Conservation (phyloP, 2,329 filamentous ascomycete genomes). For the Nothopassalora personata region DNA sequence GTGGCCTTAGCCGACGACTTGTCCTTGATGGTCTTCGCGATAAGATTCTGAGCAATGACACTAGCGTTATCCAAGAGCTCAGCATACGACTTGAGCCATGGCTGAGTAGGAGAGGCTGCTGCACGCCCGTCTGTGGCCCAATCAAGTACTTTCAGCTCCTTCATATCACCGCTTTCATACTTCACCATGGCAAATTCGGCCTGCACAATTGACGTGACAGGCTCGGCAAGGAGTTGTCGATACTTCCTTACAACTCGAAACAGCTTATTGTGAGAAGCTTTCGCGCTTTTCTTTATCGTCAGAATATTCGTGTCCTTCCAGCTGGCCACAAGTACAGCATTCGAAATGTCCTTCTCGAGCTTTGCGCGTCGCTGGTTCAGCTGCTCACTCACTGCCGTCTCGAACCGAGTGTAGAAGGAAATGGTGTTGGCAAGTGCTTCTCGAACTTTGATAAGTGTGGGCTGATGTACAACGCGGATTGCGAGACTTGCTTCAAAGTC, state of each 20-base stretch:
- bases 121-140: not conserved
- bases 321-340: constrained; percentile 86
- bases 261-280: constrained; percentile 83
- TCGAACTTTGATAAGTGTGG: constrained; percentile 52
- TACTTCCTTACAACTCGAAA: constrained; percentile 92
- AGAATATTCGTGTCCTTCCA: constrained; percentile 98
- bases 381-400: constrained; percentile 57
- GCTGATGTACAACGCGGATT: constrained; percentile 48
- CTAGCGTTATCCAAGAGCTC: not conserved
- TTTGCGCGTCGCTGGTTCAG: constrained; percentile 62
- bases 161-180: not conserved
- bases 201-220: constrained; percentile 57
- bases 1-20: not conserved
- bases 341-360: constrained; percentile 88
- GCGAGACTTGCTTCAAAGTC: constrained; percentile 60
- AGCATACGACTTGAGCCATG: not conserved
- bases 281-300: constrained; percentile 80
- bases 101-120: not conserved
- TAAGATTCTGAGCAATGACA: not conserved
- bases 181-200: constrained; percentile 18
- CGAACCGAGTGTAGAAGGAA: constrained; percentile 66
- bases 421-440: constrained; percentile 72
- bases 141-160: not conserved
- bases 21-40: not conserved
- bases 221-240: constrained; percentile 68